These are phyloP conservation scores for Prototheca cutis DNA, from an alignment of 163 green algal species.

Conservation along the genomic window DNA sequence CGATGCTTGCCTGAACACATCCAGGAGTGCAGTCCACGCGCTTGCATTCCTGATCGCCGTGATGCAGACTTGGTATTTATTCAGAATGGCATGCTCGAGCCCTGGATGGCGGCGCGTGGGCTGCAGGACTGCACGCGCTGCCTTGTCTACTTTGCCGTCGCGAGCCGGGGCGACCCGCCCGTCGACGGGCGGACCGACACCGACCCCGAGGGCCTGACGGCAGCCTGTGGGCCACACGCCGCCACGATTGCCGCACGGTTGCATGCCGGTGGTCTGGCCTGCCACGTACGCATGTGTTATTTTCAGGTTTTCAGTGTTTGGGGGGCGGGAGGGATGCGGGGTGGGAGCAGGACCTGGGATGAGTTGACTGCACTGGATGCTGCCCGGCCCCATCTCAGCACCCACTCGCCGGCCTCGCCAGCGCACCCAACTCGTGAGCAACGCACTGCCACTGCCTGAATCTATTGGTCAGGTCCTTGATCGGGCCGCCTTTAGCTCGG, in stretches of 20 bases:
- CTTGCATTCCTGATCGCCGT: not conserved
- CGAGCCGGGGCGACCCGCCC: slow-evolving; percentile 82
- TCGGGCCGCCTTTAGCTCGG: slow-evolving; percentile 45
- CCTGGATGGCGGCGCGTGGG: slow-evolving; percentile 74
- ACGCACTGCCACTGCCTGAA: not conserved
- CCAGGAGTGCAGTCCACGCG: too few species aligned
- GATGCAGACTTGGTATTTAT: slow-evolving; percentile 94
- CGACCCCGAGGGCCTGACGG: slow-evolving; percentile 92
- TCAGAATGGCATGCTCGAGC: slow-evolving; percentile 97
- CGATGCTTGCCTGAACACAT: too few species aligned
- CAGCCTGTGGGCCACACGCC: slow-evolving; percentile 75
- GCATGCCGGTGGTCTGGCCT: slow-evolving; percentile 60
- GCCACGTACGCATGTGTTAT: slow-evolving; percentile 46
- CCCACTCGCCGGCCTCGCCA: too few species aligned
- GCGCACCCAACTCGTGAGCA: too few species aligned
- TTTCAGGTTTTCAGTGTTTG: not conserved
- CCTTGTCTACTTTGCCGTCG: slow-evolving; percentile 97
- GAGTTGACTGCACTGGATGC: not conserved
- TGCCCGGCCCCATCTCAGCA: not conserved
- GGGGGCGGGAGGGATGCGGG: not conserved
- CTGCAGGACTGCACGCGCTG: slow-evolving; percentile 83
- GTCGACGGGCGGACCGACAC: slow-evolving; percentile 90
- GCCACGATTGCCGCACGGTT: slow-evolving; percentile 67
- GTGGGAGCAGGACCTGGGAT: not conserved
- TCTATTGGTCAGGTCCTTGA: slow-evolving; percentile 74